Base-by-base conservation (phyloP, 495 filamentous ascomycete genomes). In the Penicillium angulare region DNA sequence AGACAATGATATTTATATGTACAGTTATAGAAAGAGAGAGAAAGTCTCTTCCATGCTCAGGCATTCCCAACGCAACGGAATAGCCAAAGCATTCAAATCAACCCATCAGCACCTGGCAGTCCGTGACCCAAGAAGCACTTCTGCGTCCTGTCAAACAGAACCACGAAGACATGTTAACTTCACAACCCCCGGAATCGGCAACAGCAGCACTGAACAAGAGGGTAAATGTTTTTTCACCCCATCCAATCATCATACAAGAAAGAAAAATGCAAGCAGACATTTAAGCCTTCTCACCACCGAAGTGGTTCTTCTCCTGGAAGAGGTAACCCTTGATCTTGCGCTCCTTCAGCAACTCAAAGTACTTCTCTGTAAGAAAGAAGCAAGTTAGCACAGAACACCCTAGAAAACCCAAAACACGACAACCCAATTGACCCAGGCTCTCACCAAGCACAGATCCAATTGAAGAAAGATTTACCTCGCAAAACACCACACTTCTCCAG, bases 401-500 rank as follows among this genome's bases (percentile, higher is more conserved):
- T n/a, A n/a, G n/a, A n/a, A n/a, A n/a, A n/a, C n/a, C n/a, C n/a
- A n/a, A n/a, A n/a, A n/a, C n/a, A n/a, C n/a, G n/a, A n/a, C n/a
- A n/a, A n/a, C n/a, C n/a, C n/a, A n/a, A n/a, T n/a, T n/a, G n/a
- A n/a, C n/a, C n/a, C n/a, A n/a, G n/a, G n/a, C n/a, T n/a, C n/a
- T n/a, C n/a, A n/a, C n/a, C n/a, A n/a, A n/a, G n/a, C n/a, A n/a
- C n/a, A n/a, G n/a, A n/a, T n/a, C n/a, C n/a, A 24, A 49, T 42
- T 31, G 36, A 32, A 31, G 29, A 21, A 31, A 48, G 53, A 36
- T 65, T 47, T 58, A 97, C 93, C 92, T 86, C 95, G 81, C 74
- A 96, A 72, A 63, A 76, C 74, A 60, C 89, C 90, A 72, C 93
- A 98, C 76, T 97, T 98, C 82, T 96, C 92, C 58, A 97, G 70